These are phyloP conservation scores for Sphaerulina populicola DNA, from an alignment of 2,329 filamentous ascomycete species.

Conservation along the genomic window DNA sequence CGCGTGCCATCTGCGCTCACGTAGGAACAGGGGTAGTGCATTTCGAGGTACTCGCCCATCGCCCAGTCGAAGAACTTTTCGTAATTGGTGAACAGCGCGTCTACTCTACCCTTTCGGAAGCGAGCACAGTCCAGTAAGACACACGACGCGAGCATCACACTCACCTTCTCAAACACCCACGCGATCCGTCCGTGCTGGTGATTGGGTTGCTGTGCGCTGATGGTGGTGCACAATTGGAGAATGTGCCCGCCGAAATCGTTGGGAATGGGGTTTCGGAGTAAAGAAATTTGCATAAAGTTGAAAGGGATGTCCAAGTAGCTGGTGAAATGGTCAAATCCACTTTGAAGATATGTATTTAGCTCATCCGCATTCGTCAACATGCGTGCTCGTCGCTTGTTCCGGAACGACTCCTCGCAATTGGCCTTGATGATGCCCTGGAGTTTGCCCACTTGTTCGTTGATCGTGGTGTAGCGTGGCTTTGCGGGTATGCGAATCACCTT, in stretches of 20 bases:
- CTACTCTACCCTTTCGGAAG: conserved; percentile 33
- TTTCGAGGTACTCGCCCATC: conserved; percentile 39
- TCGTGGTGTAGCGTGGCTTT: conserved; percentile 40
- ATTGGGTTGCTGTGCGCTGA: conserved; percentile 32
- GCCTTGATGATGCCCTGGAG: conserved; percentile 39
- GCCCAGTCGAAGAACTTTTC: conserved; percentile 38
- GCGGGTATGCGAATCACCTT: conserved; percentile 43
- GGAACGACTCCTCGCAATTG: conserved; percentile 37
- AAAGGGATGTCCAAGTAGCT: conserved; percentile 41
- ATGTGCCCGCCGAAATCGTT: conserved; percentile 45
- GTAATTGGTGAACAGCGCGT: conserved; percentile 38
- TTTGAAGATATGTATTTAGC: conserved; percentile 43
- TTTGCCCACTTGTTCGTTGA: conserved; percentile 43
- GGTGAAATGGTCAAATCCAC: conserved; percentile 46
- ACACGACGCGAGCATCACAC: conserved; percentile 45
- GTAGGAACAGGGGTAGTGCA: conserved; percentile 43
- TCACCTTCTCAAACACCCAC: conserved; percentile 40
- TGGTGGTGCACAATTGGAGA: conserved; percentile 40
- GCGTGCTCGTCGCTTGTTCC: conserved; percentile 39
- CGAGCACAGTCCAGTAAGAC: conserved; percentile 43
- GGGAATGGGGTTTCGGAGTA: conserved; percentile 40
- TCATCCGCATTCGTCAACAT: conserved; percentile 44
- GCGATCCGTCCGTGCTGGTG: conserved; percentile 27
- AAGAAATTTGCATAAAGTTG: conserved; percentile 44
- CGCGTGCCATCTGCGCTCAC: conserved; percentile 28